Conservation (phyloP, 768 basidiomycete species). For the Lactarius quietus region DNA sequence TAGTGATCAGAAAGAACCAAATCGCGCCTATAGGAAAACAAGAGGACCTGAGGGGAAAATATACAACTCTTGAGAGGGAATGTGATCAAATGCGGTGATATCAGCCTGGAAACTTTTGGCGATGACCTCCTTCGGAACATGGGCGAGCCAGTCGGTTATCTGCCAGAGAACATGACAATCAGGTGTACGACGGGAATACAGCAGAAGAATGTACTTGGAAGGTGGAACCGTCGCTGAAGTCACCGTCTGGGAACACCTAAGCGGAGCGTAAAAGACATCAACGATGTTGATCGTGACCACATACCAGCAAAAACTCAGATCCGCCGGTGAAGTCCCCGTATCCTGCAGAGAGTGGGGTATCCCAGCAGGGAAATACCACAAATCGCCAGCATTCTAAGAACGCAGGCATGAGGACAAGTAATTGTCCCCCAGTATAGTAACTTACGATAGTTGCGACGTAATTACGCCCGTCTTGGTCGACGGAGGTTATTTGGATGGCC, state of each 20-base stretch:
- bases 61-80: conserved; percentile 32
- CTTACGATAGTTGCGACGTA: conserved; percentile 22
- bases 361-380: conserved; percentile 37
- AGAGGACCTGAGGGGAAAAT: conserved; percentile 31
- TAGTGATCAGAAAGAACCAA: not conserved
- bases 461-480: conserved; percentile 22
- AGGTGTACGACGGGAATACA: not conserved
- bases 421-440: not conserved
- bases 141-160: conserved; percentile 35
- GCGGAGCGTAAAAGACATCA: not conserved
- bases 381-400: conserved; percentile 20
- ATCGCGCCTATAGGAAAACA: not conserved
- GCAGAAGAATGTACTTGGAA: conserved; percentile 32
- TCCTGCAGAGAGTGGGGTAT: conserved; percentile 39
- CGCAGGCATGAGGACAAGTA: not conserved
- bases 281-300: conserved; percentile 6
- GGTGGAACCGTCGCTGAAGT: conserved; percentile 35
- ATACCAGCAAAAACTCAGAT: conserved; percentile 36
- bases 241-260: conserved; percentile 37
- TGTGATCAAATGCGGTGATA: conserved; percentile 33
- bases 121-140: conserved; percentile 37
- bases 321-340: conserved; percentile 30
- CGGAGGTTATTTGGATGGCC: conserved; percentile 19
- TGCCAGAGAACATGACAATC: not conserved
- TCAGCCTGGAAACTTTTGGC: conserved; percentile 36